Evolutionary conservation across 176 grass and related monocot species (phyloP), one percentile per base, ranked within the genome.

Genomic region (Echinochloa phyllopogon): DNA sequence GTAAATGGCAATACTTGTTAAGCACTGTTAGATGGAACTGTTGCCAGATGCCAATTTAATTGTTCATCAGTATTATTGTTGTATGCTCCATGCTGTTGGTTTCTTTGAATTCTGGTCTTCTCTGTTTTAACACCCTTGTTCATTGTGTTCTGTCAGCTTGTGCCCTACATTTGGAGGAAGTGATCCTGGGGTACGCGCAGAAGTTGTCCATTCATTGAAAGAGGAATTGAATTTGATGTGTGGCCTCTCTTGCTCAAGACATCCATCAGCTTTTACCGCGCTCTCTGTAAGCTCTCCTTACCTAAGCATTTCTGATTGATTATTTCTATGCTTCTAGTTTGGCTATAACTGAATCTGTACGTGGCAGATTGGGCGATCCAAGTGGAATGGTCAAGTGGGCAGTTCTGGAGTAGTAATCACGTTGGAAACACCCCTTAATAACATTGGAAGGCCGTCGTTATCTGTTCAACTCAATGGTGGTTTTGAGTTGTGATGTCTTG

Each of bases 351-450:
- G 8, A 73, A 21, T 23, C n/a, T 83, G 10, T 25, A 25, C 25
- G 48, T 83, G 39, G 57, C 81, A 98, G 96, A 82, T 98, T 88
- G 96, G 96, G 83, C 89, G 93, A 87, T 98, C 96, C 0, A 98
- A 95, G 88, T 98, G 96, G 96, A 98, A 96, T 83, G 93, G 96
- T 21, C 87, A 95, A 90, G 52, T 90, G 40, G 96, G 96, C 36
- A 98, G 86, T 88, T 90, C 96, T 12, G 96, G 96, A 70, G 73
- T 98, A 51, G 96, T 92, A 62, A 68, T 98, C 69, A 94, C 91
- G 15, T 86, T 90, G 80, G 93, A 98, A 92, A 92, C 86, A 58
- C 93, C 93, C 52, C 83, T 98, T 49, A 92, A 83, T 76, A 94
- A 92, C 81, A 83, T 96, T 59, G 85, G 91, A 87, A 94, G 90